Conservation (phyloP, 2,329 filamentous ascomycete species). For the Hypomyces rosellus region DNA sequence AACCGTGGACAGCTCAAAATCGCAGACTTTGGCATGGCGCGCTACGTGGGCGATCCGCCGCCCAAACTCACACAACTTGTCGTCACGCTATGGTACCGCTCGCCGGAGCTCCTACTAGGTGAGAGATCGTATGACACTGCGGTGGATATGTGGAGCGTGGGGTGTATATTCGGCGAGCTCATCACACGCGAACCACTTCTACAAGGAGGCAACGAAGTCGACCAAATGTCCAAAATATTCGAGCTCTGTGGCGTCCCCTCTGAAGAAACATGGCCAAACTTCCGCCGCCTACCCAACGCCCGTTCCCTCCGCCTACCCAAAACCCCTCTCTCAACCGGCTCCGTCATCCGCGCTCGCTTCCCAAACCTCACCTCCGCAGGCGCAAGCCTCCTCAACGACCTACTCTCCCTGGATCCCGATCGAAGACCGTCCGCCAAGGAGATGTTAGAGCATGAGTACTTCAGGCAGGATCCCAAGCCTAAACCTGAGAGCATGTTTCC, state of each 20-base stretch:
- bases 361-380: conserved; percentile 75
- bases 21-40: conserved; percentile 96
- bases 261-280: conserved; percentile 76
- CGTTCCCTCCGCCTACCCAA: conserved; percentile 66
- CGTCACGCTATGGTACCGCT: conserved; percentile 94
- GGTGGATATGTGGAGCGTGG: conserved; percentile 93
- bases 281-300: conserved; percentile 82
- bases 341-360: conserved; percentile 69
- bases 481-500: conserved; percentile 92
- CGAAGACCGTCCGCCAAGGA: conserved; percentile 64
- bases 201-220: conserved; percentile 87
- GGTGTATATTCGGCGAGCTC: conserved; percentile 92
- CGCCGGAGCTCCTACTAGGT: conserved; percentile 84
- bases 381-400: conserved; percentile 56
- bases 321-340: conserved; percentile 33
- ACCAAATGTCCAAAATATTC: conserved; percentile 83
- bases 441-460: conserved; percentile 76
- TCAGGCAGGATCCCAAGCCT: conserved; percentile 79
- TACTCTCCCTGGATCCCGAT: conserved; percentile 71
- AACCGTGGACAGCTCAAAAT: conserved; percentile 93
- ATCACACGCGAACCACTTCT: conserved; percentile 76
- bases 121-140: conserved; percentile 65
- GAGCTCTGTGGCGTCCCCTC: conserved; percentile 81
- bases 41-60: conserved; percentile 75
- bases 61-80: conserved; percentile 83